Evolutionary conservation across 2,329 filamentous ascomycete genomes (phyloP), one percentile per base, ranked within the genome.

Genomic region (Trichophaea hybrida): DNA sequence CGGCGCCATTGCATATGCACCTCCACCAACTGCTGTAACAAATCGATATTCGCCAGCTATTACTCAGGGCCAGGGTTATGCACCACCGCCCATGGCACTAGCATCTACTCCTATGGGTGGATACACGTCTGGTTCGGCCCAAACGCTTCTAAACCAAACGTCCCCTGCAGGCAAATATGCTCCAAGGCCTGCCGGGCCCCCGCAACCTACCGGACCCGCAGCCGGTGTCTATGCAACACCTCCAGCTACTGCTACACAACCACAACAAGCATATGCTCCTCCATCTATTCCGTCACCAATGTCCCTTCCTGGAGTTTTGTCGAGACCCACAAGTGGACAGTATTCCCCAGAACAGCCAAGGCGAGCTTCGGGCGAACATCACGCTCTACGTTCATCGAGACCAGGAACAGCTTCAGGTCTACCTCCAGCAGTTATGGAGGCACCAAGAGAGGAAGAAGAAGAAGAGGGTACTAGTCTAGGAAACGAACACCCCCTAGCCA

Each of bases 11-110:
- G 15, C n/a, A n/a, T 53, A 34, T 17, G 50, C 34, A 31, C 50
- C 50, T 34, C 8, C 65, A 31, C 68, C 74, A 4, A 69, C 74
- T 12, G 69, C 74, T 6, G 66, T 72, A 1, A 77, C 70, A 62
- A 73, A 68, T 12, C 75, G 80, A 59, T 87, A 88, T 69, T 87
- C 84, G 5, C 84, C 76, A 31, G 75, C 74, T 32, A 74, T 75
- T 7, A 71, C 74, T 17, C 75, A 73, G 24, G 66, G 66, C 5
- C 68, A 75, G 6, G 66, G 72, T 7, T 76, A 75, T 46, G 75
- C 73, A 34, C 69, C 71, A 31, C 65, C 69, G 24, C 68, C 70
- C 44, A 69, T 67, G 31, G 17, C 46, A 50, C 24, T 12, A 12
- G 46, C 46, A 12, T 32, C 46, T 15, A 10, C 46, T 50, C 46